A percentile compares a stretch with the other conserved stretches of the same genome.
Conservation (phyloP, 2,329 filamentous ascomycete species). For the Aspergillus floridensis region DNA sequence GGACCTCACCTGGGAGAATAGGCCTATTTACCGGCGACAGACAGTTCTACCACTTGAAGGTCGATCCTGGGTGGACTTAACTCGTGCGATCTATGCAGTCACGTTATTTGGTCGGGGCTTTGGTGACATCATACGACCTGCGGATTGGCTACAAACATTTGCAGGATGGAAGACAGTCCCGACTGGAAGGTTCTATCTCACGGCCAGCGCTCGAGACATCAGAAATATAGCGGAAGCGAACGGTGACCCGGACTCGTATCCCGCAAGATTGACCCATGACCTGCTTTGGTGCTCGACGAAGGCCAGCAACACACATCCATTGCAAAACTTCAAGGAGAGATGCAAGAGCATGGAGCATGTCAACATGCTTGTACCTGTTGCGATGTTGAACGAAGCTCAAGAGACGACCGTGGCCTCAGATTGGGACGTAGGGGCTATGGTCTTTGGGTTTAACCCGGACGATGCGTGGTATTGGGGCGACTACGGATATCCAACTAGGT, state of each 20-base stretch:
- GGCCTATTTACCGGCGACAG: constrained; percentile 22
- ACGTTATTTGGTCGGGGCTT: constrained; percentile 27
- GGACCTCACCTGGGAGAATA: constrained; percentile 19
- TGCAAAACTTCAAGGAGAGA: background rate
- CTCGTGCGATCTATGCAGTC: constrained; percentile 24
- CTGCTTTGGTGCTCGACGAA: background rate
- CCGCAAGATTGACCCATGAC: background rate
- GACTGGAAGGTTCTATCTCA: constrained; percentile 28
- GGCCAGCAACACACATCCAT: background rate
- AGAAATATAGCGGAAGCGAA: constrained; percentile 27
- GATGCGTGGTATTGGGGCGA: constrained; percentile 20
- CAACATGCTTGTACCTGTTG: background rate
- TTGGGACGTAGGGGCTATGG: background rate
- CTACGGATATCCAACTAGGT: constrained; percentile 11
- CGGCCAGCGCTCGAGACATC: constrained; percentile 25
- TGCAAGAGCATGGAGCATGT: background rate
- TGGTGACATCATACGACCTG: constrained; percentile 24
- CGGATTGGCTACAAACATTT: constrained; percentile 13
- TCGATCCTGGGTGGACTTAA: constrained; percentile 33
- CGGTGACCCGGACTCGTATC: constrained; percentile 14
- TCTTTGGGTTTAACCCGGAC: constrained; percentile 18
- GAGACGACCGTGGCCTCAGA: background rate
- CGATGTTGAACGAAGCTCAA: background rate
- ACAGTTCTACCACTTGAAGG: constrained; percentile 16
- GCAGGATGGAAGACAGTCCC: constrained; percentile 27